Evolutionary conservation across 768 basidiomycete genomes (phyloP).

Genomic region (Russula vinacea): DNA sequence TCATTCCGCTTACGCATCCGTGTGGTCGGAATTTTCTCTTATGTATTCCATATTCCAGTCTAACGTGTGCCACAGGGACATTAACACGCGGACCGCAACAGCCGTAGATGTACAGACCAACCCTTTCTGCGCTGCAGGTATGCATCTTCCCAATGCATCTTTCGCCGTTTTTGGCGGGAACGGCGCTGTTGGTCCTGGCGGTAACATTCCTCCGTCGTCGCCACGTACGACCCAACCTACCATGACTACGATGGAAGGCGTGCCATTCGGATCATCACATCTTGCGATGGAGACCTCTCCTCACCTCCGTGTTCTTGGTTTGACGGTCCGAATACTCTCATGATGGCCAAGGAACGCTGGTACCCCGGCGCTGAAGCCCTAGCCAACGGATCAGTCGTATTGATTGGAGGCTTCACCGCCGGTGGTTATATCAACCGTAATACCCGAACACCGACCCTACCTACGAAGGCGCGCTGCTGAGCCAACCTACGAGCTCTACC

Average conservation of each 20-base stretch:
- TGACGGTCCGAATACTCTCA: slow-evolving; percentile 57
- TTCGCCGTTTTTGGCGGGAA: slow-evolving; percentile 77
- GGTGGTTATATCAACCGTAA: slow-evolving; percentile 80
- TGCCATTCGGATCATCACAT: slow-evolving; percentile 77
- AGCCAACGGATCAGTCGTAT: slow-evolving; percentile 69
- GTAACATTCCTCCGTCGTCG: too few species aligned
- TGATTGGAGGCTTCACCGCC: slow-evolving; percentile 78
- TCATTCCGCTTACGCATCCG: slow-evolving; percentile 73
- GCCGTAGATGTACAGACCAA: slow-evolving; percentile 76
- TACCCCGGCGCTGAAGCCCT: slow-evolving; percentile 73
- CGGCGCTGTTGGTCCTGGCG: slow-evolving; percentile 68
- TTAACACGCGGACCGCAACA: slow-evolving; percentile 52
- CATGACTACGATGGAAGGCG: slow-evolving; percentile 77
- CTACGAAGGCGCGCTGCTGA: slow-evolving; percentile 65
- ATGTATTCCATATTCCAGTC: neutral
- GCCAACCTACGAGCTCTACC: slow-evolving; percentile 81
- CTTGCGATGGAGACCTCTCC: slow-evolving; percentile 55
- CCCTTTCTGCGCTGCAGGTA: slow-evolving; percentile 76
- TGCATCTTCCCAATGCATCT: slow-evolving; percentile 78
- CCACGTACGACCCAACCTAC: slow-evolving; percentile 61
- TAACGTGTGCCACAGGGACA: slow-evolving; percentile 47
- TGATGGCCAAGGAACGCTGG: slow-evolving; percentile 71
- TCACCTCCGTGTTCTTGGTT: slow-evolving; percentile 64
- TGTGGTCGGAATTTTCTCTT: slow-evolving; percentile 46
- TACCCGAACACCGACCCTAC: slow-evolving; percentile 65